Base-by-base conservation (phyloP, 805 yeast genomes). In the Candida gorgasii region DNA sequence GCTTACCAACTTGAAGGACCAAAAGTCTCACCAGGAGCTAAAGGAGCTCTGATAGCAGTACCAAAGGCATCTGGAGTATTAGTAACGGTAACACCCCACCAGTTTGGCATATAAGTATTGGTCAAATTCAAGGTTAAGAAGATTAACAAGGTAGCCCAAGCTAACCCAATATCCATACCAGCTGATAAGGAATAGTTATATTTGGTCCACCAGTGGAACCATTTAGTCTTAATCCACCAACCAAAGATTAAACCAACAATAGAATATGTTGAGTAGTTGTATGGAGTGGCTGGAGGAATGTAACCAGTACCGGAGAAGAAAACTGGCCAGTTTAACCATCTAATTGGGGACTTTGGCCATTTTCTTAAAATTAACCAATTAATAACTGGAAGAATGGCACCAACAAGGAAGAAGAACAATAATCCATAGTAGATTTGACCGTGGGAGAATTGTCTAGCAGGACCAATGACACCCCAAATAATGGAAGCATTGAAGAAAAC, bases 231-330 rank as follows among this genome's bases (percentile, higher is more conserved):
- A 43, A 70, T 51, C 48, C 56, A 67, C 58, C 62, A 67, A 26
- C 69, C 66, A 47, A 69, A 69, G 22, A 47, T 5, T 31, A 56
- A 46, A n/a, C 62, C 60, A 36, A 52, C 56, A 17, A 53, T 48
- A 47, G 80, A 75, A 65, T 75, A 82, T 6, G 79, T 61, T 23
- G 77, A 72, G 59, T 80, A 82, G 58, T 80, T 82, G 59, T 81
- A 82, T 20, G 86, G 80, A 4, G 89, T 81, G 28, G 86, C 84
- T 31, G 92, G 90, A 12, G 92, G 90, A 52, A 83, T 78, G 50
- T 72, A 69, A 34, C 82, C 82, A n/a, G 73, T 64, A 51, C 74
- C 75, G 12, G 68, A 58, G 58, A 69, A 69, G 61, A 69, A 69
- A 35, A 69, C 65, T 8, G 52, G 52, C 48, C 50, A 46, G 32